Conservation (phyloP, 345 rosid genomes). For the Pugionium cornutum region DNA sequence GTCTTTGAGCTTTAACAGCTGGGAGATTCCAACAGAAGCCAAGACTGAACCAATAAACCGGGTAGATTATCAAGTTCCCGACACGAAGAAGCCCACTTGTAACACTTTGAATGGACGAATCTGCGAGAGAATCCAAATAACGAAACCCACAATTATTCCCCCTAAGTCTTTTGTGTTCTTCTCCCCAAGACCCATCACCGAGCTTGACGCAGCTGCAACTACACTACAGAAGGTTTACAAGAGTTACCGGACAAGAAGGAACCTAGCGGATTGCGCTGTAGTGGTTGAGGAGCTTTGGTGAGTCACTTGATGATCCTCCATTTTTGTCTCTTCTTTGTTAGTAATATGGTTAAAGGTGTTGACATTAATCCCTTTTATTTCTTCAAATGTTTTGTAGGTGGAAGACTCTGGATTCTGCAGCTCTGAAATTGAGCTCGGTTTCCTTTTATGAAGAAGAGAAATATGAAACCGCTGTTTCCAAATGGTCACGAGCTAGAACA, state of each 20-base stretch:
- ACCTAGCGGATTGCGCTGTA: constrained; percentile 77
- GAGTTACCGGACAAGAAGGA: constrained; percentile 86
- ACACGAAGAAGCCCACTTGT: constrained; percentile 23
- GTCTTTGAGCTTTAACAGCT: constrained; percentile 48
- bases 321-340: constrained; percentile 12
- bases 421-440: constrained; percentile 51
- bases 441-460: constrained; percentile 58
- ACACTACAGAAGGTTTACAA: constrained; percentile 85
- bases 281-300: constrained; percentile 75
- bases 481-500: constrained; percentile 62
- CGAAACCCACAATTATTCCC: constrained; percentile 47
- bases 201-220: constrained; percentile 77
- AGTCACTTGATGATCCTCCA: constrained; percentile 29
- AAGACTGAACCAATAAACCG: constrained; percentile 18
- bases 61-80: constrained; percentile 5
- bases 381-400: constrained; percentile 46
- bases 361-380: constrained; percentile 12
- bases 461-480: constrained; percentile 60
- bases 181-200: constrained; percentile 59
- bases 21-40: constrained; percentile 41
- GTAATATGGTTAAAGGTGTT: constrained; percentile 16
- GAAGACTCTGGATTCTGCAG: constrained; percentile 66
- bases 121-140: constrained; percentile 39
- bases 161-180: constrained; percentile 49
- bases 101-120: constrained; percentile 25